Percentiles rank a stretch among this genome's conserved stretches.
Evolutionary conservation across 1,284 basidiomycete genomes (phyloP).

Genomic region (Xerocomus amazonicus): DNA sequence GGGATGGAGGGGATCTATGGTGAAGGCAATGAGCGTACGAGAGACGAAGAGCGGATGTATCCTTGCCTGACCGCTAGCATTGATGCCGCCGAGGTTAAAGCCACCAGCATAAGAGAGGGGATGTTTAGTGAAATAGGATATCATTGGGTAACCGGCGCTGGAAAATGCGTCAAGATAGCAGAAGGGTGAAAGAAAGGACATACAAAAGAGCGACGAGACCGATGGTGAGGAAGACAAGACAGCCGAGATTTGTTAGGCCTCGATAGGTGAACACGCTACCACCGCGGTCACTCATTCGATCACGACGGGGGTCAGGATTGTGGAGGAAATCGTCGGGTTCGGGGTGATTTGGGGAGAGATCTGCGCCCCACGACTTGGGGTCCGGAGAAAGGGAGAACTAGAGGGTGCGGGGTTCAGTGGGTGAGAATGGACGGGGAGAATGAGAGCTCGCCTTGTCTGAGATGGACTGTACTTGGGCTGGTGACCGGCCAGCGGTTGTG

Average conservation of each 20-base stretch:
- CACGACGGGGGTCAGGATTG: slow-evolving; percentile 70
- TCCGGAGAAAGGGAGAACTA: slow-evolving; percentile 74
- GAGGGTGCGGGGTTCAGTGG: slow-evolving; percentile 3
- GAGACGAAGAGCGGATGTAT: background rate
- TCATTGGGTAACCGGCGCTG: slow-evolving; percentile 80
- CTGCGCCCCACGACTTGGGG: slow-evolving; percentile 63
- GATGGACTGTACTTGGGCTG: slow-evolving; percentile 34
- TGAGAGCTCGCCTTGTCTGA: slow-evolving; percentile 44
- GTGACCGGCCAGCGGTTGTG: slow-evolving; percentile 26
- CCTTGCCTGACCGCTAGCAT: slow-evolving; percentile 69
- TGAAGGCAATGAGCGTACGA: background rate
- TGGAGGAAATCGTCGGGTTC: slow-evolving; percentile 74
- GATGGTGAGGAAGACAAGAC: slow-evolving; percentile 59
- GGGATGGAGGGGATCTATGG: slow-evolving; percentile 36
- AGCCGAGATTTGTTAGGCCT: slow-evolving; percentile 76
- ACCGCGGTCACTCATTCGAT: slow-evolving; percentile 56
- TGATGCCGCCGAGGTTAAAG: slow-evolving; percentile 79
- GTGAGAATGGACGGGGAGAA: background rate
- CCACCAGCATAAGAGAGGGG: slow-evolving; percentile 54
- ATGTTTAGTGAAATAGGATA: slow-evolving; percentile 59
- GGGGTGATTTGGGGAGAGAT: slow-evolving; percentile 52
- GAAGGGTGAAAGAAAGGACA: slow-evolving; percentile 23
- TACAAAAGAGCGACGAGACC: slow-evolving; percentile 73
- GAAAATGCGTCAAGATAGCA: slow-evolving; percentile 3
- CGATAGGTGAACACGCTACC: slow-evolving; percentile 67